Base-by-base conservation (phyloP, 1,284 basidiomycete genomes). In the Tylopilus orsonianus region DNA sequence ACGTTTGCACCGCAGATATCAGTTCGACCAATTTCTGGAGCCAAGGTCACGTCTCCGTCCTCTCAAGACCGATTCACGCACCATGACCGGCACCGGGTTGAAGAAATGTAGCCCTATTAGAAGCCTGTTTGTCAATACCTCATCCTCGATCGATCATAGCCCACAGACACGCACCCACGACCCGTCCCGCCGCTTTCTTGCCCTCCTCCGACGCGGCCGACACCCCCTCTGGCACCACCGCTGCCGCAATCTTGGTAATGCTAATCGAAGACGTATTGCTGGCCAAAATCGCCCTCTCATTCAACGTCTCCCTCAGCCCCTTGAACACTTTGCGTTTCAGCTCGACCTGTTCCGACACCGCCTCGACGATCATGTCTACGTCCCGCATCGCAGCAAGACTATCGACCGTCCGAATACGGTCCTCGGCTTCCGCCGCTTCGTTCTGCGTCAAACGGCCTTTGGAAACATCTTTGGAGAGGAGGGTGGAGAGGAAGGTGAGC, bases 51-150 rank as follows among this genome's bases (percentile, higher is more conserved):
- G 5, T 22, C 19, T 23, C 2, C 9, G 18, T 20, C 7, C 16
- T 8, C 22, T 14, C 18, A 18, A 24, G n/a, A 27, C 16, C 23
- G n/a, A 20, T 9, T 22, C 42, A 61, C 77, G 50, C 58, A 87
- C 88, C 93, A 97, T 97, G 33, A 94, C 88, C 5, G 91, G 91
- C 3, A 95, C 93, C 4, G 94, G 94, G 66, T 97, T 97, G 75
- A 97, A 97, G 73, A 95, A 97, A 70, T 97, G 94, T 36, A 96
- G 72, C 12, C 93, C 89, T 88, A 27, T 13, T 9, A 48, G n/a
- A n/a, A n/a, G n/a, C n/a, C n/a, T n/a, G n/a, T n/a, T n/a, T n/a
- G n/a, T n/a, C n/a, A n/a, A n/a, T n/a, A n/a, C n/a, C n/a, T n/a
- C n/a, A n/a, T n/a, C n/a, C n/a, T n/a, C n/a, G n/a, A n/a, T n/a